A percentile compares a stretch with the other conserved stretches of the same genome.
phyloP scores from a whole-genome alignment of 176 grass and related monocot genomes.

The Musa beccarii region DNA sequence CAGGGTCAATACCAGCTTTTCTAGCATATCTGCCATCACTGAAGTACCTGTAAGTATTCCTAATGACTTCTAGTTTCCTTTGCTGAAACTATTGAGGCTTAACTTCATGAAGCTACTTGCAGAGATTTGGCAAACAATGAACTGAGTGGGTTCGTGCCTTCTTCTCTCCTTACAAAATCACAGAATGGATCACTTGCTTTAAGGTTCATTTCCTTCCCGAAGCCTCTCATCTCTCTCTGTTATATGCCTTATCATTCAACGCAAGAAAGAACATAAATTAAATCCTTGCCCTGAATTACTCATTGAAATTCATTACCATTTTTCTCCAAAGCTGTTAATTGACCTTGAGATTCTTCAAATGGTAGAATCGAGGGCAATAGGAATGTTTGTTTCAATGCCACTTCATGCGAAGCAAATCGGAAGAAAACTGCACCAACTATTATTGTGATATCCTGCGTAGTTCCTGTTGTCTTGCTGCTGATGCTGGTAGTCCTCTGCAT shows the following conservation, averaged over 20 bases:
- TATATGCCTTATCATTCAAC: too few species aligned
- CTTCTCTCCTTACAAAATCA: conserved; percentile 3
- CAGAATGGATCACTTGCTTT: background rate
- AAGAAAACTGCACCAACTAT: background rate
- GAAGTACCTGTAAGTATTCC: background rate
- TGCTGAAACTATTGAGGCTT: background rate
- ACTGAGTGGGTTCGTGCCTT: background rate
- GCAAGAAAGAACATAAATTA: too few species aligned
- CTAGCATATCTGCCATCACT: background rate
- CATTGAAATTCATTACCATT: background rate
- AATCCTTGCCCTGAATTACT: too few species aligned
- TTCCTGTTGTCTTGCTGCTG: conserved; percentile 10
- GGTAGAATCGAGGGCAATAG: conserved; percentile 13
- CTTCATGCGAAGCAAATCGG: conserved; percentile 9
- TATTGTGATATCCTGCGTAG: conserved; percentile 9
- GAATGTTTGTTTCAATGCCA: conserved; percentile 8
- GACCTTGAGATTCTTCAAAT: background rate
- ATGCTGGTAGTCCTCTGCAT: background rate
- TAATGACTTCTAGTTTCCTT: background rate
- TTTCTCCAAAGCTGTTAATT: background rate
- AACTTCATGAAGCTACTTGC: background rate
- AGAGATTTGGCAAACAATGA: conserved; percentile 9
- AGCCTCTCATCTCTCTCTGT: background rate
- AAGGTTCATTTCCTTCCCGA: background rate
- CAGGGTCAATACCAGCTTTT: background rate